Percentiles rank a stretch among this genome's conserved stretches.
These are phyloP conservation scores for Aspergillus sclerotiicarbonarius DNA, from an alignment of 495 filamentous ascomycete genomes.

Conservation along the genomic window DNA sequence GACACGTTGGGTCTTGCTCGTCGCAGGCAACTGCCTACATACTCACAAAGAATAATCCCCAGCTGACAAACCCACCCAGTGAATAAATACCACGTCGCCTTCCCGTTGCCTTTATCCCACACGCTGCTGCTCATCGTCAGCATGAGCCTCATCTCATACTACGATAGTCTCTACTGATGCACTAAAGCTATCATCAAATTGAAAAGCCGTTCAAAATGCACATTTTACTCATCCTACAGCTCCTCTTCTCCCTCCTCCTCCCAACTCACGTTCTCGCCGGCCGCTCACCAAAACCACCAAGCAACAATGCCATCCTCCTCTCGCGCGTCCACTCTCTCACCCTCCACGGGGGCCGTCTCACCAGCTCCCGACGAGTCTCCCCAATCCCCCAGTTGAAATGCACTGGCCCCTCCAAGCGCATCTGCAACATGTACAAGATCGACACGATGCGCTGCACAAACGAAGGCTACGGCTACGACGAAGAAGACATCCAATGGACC, in stretches of 20 bases:
- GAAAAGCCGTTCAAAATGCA: constrained; percentile 21
- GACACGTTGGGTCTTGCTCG: neutral
- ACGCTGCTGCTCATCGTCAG: neutral
- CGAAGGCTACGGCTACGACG: constrained; percentile 64
- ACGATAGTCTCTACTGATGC: neutral
- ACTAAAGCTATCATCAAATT: too few relatives aligned
- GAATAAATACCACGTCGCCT: too few relatives aligned
- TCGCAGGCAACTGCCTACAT: neutral
- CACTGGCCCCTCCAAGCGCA: constrained; percentile 60
- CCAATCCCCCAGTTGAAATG: constrained; percentile 83
- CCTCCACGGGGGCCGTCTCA: constrained; percentile 59
- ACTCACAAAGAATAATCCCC: neutral
- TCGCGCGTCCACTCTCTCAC: constrained; percentile 78
- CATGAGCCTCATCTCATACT: neutral
- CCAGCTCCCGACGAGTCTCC: constrained; percentile 71
- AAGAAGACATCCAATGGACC: constrained; percentile 81
- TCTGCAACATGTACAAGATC: constrained; percentile 62
- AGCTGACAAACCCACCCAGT: neutral
- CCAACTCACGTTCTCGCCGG: constrained; percentile 28
- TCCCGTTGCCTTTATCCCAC: neutral
- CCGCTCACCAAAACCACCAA: constrained; percentile 36
- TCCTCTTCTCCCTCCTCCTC: constrained; percentile 26
- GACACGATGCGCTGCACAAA: constrained; percentile 89
- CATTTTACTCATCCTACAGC: constrained; percentile 5
- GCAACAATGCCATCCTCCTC: constrained; percentile 65